Conservation (phyloP, 2,329 filamentous ascomycete genomes). For the Phialocephala sp. region DNA sequence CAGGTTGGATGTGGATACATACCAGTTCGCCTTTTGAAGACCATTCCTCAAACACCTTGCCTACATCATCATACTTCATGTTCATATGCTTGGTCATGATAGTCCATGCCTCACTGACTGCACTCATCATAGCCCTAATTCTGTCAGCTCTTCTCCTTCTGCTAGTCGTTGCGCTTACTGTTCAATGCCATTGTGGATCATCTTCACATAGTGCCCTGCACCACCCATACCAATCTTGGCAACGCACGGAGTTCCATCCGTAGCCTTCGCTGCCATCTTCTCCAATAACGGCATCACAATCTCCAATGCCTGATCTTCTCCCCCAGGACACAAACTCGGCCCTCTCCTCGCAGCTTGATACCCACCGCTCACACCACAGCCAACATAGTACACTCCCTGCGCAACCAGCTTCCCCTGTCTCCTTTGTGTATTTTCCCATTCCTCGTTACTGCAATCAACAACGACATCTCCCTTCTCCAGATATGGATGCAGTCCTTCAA, state of each 20-base stretch:
- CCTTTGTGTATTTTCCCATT: constrained; percentile 68
- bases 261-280: constrained; percentile 66
- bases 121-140: constrained; percentile 64
- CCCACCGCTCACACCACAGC: constrained; percentile 71
- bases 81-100: constrained; percentile 64
- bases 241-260: constrained; percentile 63
- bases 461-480: constrained; percentile 68
- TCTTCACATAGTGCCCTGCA: constrained; percentile 75
- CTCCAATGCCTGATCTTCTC: constrained; percentile 61
- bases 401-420: constrained; percentile 62
- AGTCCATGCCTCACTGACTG: constrained; percentile 68
- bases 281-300: constrained; percentile 65
- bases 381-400: constrained; percentile 68
- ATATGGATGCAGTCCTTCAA: constrained; percentile 49
- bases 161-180: constrained; percentile 45
- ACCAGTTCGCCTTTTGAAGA: constrained; percentile 62
- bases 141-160: background rate
- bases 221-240: constrained; percentile 65
- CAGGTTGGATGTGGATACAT: constrained; percentile 22
- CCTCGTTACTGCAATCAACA: constrained; percentile 72
- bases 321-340: constrained; percentile 71
- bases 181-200: constrained; percentile 78
- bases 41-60: constrained; percentile 64
- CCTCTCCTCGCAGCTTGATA: constrained; percentile 71
- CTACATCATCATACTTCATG: constrained; percentile 65